Conservation (phyloP, 73 alveolate genomes). For the Stentor coeruleus region DNA sequence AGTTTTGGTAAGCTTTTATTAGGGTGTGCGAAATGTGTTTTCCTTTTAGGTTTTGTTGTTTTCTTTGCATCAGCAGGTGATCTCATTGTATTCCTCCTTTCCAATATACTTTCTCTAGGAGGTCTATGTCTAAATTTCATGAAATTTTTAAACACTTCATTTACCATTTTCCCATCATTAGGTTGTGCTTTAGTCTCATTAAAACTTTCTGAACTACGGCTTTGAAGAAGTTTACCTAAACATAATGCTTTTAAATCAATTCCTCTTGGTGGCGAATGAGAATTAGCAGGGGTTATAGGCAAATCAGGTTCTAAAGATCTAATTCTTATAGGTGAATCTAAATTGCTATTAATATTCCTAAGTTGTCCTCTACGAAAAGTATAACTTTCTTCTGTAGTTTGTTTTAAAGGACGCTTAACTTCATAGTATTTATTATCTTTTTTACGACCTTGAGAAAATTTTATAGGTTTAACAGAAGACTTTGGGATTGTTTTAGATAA, state of each 20-base stretch:
- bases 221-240: neutral
- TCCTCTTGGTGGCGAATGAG: neutral
- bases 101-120: neutral
- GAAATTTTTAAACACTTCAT: neutral
- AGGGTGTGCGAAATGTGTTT: neutral
- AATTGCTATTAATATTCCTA: neutral
- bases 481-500: neutral
- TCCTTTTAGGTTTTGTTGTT: neutral
- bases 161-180: neutral
- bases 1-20: neutral
- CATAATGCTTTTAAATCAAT: neutral
- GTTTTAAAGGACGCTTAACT: neutral
- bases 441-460: no score
- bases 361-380: slow-evolving; percentile 23
- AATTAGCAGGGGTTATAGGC: no score
- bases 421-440: neutral
- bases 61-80: neutral
- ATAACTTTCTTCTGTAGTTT: neutral
- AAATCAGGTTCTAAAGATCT: no score
- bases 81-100: neutral
- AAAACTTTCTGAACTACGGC: neutral
- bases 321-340: slow-evolving; percentile 10
- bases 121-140: neutral
- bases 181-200: neutral
- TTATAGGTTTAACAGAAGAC: no score